A percentile compares a stretch with the other conserved stretches of the same genome.
phyloP scores from a whole-genome alignment of 495 filamentous ascomycete genomes.

The Hypoxylon fuscum region DNA sequence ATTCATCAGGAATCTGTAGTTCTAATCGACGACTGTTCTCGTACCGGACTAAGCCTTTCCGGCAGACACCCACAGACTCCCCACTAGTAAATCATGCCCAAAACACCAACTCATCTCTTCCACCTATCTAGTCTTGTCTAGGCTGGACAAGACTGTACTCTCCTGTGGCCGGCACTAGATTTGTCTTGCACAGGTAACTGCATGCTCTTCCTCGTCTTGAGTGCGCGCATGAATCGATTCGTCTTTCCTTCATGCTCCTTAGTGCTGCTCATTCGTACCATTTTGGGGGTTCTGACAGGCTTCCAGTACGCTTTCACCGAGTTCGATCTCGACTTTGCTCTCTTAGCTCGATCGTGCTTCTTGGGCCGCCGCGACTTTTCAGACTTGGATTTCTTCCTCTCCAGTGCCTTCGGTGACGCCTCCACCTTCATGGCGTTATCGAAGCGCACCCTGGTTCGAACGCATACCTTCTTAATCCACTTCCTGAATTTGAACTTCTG shows the following conservation, averaged over 20 bases:
- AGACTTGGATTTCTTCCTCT: conserved; percentile 13
- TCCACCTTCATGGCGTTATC: conserved; percentile 24
- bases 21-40: too few species aligned
- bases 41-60: too few species aligned
- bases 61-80: too few species aligned
- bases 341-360: neutral
- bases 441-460: conserved; percentile 37
- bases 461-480: conserved; percentile 39
- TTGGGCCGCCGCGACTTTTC: conserved; percentile 12
- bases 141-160: conserved; percentile 32
- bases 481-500: conserved; percentile 36
- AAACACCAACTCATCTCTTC: neutral
- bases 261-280: neutral
- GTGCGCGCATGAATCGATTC: conserved; percentile 24
- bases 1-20: too few species aligned
- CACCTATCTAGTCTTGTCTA: neutral
- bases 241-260: conserved; percentile 3
- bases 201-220: conserved; percentile 27
- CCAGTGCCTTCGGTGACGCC: neutral
- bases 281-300: neutral
- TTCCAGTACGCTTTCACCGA: conserved; percentile 4
- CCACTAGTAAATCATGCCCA: neutral
- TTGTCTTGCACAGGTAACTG: conserved; percentile 27
- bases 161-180: conserved; percentile 9
- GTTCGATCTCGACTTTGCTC: conserved; percentile 15